Percentiles rank a stretch among this genome's conserved stretches.
Evolutionary conservation across 169 alveolate species (phyloP).

Genomic region (Eimeria maxima): DNA sequence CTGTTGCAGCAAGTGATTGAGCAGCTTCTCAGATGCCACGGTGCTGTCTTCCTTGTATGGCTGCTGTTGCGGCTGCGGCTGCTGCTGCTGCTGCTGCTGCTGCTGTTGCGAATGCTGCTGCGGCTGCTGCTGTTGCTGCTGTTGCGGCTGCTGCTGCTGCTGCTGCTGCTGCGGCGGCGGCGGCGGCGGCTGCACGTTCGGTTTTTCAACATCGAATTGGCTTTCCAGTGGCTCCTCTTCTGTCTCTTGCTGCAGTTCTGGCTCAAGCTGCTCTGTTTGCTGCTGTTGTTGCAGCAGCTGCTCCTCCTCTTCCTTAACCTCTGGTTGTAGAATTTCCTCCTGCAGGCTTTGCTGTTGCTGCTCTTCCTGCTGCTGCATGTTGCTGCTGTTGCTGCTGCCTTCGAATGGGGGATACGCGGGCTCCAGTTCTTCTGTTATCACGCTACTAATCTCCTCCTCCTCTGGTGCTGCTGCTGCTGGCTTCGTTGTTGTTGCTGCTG

Average conservation of each 20-base stretch:
- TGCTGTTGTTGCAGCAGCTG: no score
- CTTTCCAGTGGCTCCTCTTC: neutral
- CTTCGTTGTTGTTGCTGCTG: neutral
- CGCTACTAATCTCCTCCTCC: neutral
- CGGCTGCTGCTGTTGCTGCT: conserved; percentile 15
- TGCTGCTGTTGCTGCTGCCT: conserved; percentile 1
- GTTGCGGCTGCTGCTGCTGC: conserved; percentile 16
- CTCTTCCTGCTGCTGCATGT: conserved; percentile 23
- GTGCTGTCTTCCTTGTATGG: neutral
- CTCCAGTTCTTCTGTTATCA: neutral
- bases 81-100: no score
- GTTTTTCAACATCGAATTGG: no score
- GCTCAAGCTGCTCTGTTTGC: no score
- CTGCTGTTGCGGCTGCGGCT: no score
- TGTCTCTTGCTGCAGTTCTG: neutral
- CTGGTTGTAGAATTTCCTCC: no score
- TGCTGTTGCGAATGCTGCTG: no score
- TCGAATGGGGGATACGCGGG: neutral
- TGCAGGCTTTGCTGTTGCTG: no score
- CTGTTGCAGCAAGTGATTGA: conserved; percentile 38
- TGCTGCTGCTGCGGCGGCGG: no score
- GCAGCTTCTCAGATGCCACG: conserved; percentile 25
- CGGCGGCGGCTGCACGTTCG: no score
- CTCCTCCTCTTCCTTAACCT: no score
- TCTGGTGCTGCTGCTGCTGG: neutral